phyloP scores from a whole-genome alignment of 352 stramenopile genomes.

The Globisporangium spiculum region DNA sequence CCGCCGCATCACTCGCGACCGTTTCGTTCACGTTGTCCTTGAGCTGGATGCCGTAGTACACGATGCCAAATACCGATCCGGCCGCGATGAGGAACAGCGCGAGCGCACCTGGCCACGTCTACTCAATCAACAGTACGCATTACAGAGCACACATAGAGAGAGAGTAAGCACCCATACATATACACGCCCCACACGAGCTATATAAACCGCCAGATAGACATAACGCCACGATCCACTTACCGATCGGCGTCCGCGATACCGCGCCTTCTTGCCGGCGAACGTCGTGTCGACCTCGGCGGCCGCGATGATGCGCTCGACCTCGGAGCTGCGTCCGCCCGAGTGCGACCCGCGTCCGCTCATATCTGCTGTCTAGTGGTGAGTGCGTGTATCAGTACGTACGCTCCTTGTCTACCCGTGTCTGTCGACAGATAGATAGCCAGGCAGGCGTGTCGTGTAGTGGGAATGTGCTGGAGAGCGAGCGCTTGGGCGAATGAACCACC shows the following conservation, averaged over 20 bases:
- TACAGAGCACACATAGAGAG: background rate
- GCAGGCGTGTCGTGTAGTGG: background rate
- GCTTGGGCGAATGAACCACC: conserved; percentile 1
- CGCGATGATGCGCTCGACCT: conserved; percentile 82
- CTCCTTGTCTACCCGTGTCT: background rate
- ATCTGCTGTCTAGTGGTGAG: background rate
- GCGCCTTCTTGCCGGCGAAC: conserved; percentile 73
- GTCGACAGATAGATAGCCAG: background rate
- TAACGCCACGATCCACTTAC: conserved; percentile 25
- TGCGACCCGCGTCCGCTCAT: conserved; percentile 42
- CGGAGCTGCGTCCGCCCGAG: conserved; percentile 55
- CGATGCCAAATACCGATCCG: conserved; percentile 60
- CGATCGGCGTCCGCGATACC: conserved; percentile 66
- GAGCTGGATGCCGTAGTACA: conserved; percentile 72
- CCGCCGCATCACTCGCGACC: conserved; percentile 45
- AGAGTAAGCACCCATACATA: background rate
- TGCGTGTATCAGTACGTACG: background rate
- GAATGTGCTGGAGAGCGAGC: background rate
- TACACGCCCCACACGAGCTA: background rate
- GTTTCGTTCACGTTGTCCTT: conserved; percentile 55
- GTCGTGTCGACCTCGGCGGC: conserved; percentile 76
- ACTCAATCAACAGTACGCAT: background rate
- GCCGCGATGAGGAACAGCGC: conserved; percentile 54
- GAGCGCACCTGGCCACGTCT: conserved; percentile 80
- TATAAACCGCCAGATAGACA: background rate